Evolutionary conservation across 768 basidiomycete genomes (phyloP).

Genomic region (Tulasnella sp.): DNA sequence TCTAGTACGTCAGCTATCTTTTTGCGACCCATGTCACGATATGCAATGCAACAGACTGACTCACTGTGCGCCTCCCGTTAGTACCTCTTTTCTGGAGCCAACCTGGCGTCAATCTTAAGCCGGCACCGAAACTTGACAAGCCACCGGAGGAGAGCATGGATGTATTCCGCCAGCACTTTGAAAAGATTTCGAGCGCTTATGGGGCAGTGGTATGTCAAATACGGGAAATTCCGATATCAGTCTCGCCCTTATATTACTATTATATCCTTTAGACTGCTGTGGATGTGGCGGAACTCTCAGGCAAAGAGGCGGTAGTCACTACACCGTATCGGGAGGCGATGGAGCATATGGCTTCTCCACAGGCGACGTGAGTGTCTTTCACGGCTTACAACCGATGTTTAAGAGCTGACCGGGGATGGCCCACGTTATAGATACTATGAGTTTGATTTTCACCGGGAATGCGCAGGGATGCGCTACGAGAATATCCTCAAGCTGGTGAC

Average conservation of each 20-base stretch:
- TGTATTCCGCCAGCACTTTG: slow-evolving; percentile 63
- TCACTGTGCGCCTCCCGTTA: slow-evolving; percentile 26
- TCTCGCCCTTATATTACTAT: background rate
- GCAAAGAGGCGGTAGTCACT: slow-evolving; percentile 77
- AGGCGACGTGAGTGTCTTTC: slow-evolving; percentile 42
- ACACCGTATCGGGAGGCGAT: slow-evolving; percentile 65
- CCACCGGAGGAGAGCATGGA: slow-evolving; percentile 63
- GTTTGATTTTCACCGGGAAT: slow-evolving; percentile 91
- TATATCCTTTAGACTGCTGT: slow-evolving; percentile 53
- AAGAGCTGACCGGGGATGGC: background rate
- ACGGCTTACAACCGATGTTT: background rate
- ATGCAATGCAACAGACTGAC: background rate
- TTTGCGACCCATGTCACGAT: background rate
- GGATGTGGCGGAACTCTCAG: slow-evolving; percentile 83
- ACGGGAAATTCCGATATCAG: background rate
- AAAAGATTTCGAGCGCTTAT: slow-evolving; percentile 52
- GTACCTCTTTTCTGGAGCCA: slow-evolving; percentile 94
- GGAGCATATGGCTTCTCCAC: slow-evolving; percentile 42
- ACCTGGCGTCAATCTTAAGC: slow-evolving; percentile 75
- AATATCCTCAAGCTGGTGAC: slow-evolving; percentile 72
- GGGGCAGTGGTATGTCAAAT: slow-evolving; percentile 43
- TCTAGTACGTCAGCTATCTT: slow-evolving; percentile 49
- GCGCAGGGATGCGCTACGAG: slow-evolving; percentile 96
- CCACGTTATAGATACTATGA: slow-evolving; percentile 23
- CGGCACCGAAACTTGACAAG: slow-evolving; percentile 70